Conservation (phyloP, 495 filamentous ascomycete genomes). For the Trichoderma parareesei region DNA sequence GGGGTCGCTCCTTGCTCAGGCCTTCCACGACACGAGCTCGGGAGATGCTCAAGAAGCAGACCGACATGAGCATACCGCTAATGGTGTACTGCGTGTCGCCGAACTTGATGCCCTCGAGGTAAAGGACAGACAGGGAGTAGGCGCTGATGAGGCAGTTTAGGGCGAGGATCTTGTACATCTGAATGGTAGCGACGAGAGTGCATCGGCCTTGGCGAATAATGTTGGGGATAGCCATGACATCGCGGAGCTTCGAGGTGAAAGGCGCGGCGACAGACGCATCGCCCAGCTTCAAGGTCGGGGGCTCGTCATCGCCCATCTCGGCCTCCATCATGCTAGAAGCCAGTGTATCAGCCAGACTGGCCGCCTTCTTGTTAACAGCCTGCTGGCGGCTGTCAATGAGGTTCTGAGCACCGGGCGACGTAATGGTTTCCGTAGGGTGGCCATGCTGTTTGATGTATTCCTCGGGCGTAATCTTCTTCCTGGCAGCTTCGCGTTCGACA, state of each 20-base stretch:
- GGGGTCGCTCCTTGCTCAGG: constrained; percentile 92
- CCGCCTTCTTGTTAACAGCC: constrained; percentile 60
- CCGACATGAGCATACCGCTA: constrained; percentile 99
- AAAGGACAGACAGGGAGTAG: constrained; percentile 93
- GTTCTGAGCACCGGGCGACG: constrained; percentile 62
- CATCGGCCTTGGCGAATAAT: constrained; percentile 97
- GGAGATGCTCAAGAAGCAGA: constrained; percentile 96
- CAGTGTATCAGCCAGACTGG: constrained; percentile 78
- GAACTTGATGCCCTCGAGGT: constrained; percentile 98
- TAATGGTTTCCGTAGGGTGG: constrained; percentile 52
- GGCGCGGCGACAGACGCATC: constrained; percentile 96
- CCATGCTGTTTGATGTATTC: constrained; percentile 35
- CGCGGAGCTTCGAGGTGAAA: constrained; percentile 95
- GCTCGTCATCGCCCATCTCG: constrained; percentile 81
- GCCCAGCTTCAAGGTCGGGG: constrained; percentile 92
- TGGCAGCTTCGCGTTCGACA: constrained; percentile 70
- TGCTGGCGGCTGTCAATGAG: constrained; percentile 55
- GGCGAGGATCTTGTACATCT: constrained; percentile 99
- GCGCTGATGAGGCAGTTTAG: constrained; percentile 97
- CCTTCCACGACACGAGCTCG: constrained; percentile 90
- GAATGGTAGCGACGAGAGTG: constrained; percentile 94
- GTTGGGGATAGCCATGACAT: constrained; percentile 95
- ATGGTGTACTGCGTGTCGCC: constrained; percentile 98
- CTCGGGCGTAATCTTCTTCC: constrained; percentile 51
- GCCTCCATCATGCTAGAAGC: constrained; percentile 83